Evolutionary conservation across 257 asterid species (phyloP).

Genomic region (Petrea volubilis): DNA sequence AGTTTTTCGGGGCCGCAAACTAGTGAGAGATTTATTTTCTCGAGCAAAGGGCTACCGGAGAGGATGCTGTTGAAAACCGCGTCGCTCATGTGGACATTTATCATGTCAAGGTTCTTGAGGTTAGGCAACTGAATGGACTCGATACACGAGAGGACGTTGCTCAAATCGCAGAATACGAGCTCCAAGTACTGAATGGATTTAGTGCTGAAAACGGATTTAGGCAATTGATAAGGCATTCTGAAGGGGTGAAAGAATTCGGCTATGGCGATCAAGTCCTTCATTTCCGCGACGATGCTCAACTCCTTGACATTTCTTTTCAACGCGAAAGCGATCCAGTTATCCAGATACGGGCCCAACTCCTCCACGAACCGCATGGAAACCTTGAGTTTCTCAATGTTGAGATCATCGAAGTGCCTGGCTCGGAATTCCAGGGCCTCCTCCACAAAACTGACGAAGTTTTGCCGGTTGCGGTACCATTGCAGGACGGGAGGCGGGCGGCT

Average conservation of each 20-base stretch:
- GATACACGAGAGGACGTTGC: not conserved
- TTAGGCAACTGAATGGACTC: slow-evolving; percentile 9
- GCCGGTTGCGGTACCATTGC: slow-evolving; percentile 29
- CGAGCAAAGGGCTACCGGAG: slow-evolving; percentile 26
- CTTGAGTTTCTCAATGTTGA: slow-evolving; percentile 22
- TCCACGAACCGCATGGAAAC: slow-evolving; percentile 27
- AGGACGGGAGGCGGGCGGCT: slow-evolving; percentile 21
- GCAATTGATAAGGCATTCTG: slow-evolving; percentile 23
- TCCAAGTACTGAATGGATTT: slow-evolving; percentile 21
- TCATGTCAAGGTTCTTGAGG: slow-evolving; percentile 28
- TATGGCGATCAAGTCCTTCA: slow-evolving; percentile 32
- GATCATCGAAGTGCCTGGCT: not conserved
- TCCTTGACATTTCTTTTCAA: slow-evolving; percentile 28
- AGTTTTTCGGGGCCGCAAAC: slow-evolving; percentile 16
- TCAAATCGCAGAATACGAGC: slow-evolving; percentile 31
- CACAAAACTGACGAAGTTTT: slow-evolving; percentile 29
- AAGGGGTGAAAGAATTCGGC: slow-evolving; percentile 33
- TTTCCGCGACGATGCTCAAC: slow-evolving; percentile 23
- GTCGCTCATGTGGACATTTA: slow-evolving; percentile 19
- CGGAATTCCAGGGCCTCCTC: slow-evolving; percentile 23
- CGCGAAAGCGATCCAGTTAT: slow-evolving; percentile 30
- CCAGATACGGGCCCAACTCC: slow-evolving; percentile 18
- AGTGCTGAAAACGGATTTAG: slow-evolving; percentile 15
- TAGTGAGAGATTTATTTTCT: slow-evolving; percentile 27
- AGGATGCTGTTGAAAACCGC: slow-evolving; percentile 11